Base-by-base conservation (phyloP, 1,284 basidiomycete species). In the Ceratobasidium papillatum region DNA sequence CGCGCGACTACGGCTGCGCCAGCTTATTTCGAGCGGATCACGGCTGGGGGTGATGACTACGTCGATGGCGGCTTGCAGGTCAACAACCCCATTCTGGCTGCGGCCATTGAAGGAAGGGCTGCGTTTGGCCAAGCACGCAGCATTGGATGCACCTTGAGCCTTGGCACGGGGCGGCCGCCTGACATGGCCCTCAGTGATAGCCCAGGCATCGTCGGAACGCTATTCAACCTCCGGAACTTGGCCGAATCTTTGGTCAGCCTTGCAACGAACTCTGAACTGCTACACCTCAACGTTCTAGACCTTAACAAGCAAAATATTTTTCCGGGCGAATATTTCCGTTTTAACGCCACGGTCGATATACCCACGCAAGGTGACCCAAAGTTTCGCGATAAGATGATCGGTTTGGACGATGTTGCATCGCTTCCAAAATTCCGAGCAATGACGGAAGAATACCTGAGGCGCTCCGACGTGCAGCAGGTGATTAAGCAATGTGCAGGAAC, bases 101-200 rank as follows among this genome's bases (percentile, higher is more conserved):
- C 78, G 5, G 52, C 78, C 22, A 38, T 75, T 22, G 78, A 78
- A 63, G 76, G 73, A n/a, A 1, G 56, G 43, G 36, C 30, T 34
- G 14, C 74, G 2, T 78, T 78, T 47, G 36, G 22, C 34, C 75
- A 75, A 9, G 58, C 63, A 32, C 74, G 65, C 34, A 59, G 25
- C 17, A 22, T 78, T 54, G 78, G 56, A 12, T 78, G 77, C 71
- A 32, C 78, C 34, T 32, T 78, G 43, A 78, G 78, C 62, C 75
- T 78, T 38, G 77, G 78, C 5, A 77, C 78, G 0, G 78, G 78
- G 2, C 30, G 34, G 14, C 32, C 32, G 14, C 58, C 58, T 38
- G 36, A 36, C 25, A 19, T 38, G 58, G 22, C 30, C 36, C 22
- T 59, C 19, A 9, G 12, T 17, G 19, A 41, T 12, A 36, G 36